Base-by-base conservation (phyloP, 345 rosid species). In the Excoecaria cochinchinensis region DNA sequence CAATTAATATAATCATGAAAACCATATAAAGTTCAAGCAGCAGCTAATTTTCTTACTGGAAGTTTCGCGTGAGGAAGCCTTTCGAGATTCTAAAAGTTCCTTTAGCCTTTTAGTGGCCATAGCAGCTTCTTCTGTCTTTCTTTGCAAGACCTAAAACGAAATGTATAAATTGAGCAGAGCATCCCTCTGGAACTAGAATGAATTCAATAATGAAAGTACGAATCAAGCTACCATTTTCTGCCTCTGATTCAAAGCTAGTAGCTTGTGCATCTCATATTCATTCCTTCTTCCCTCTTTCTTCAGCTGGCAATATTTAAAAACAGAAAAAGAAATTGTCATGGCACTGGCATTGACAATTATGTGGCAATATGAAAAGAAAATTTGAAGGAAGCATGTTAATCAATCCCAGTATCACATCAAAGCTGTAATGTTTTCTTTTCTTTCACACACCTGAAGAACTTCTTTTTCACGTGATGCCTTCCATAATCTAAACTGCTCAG, bases 231-330 rank as follows among this genome's bases (percentile, higher is more conserved):
- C 99, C 98, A 91, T 88, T 79, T 95, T 95, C 81, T 95, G 99
- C 79, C 92, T 89, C 77, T 93, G 98, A 86, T 95, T 95, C 82
- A 95, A 82, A 78, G 99, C 94, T 86, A 91, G 76, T 65, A 95
- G 85, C 79, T 93, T 95, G 82, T 95, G 99, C 98, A 93, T 89
- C 92, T 95, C 99, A 59, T 89, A 93, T 83, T 92, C 97, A 61
- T 93, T 95, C 80, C 97, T 89, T 78, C 98, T 87, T 74, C 98
- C 99, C 83, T 93, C 99, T 85, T 95, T 95, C 89, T 90, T 95
- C 70, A 95, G 96, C 98, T 95, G 89, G 50, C 50, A 67, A 60
- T 58, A 16, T 52, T 24, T 44, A 44, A 44, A 44, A 19, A 55
- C 17, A 59, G 56, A 1, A 39, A 40, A 1, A 22, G 44, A 16